Conservation (phyloP, 305 asterid genomes). For the Fraxinus xanthoxyloides region DNA sequence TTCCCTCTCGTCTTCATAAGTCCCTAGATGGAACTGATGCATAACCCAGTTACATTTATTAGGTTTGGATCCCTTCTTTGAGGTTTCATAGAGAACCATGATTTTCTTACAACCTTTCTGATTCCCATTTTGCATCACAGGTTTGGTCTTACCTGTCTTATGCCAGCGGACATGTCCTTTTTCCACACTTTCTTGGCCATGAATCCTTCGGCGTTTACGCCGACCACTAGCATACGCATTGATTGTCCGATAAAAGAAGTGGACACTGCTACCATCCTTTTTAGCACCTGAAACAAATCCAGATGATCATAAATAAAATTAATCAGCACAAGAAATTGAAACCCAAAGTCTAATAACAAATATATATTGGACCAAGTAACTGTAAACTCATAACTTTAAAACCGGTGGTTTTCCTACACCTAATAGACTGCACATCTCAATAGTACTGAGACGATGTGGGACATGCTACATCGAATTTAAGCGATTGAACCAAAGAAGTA, state of each 20-base stretch:
- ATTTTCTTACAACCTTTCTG: conserved; percentile 81
- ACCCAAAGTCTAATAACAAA: not conserved
- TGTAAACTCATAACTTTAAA: not conserved
- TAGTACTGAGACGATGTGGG: not conserved
- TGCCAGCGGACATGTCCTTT: conserved; percentile 76
- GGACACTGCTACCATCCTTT: conserved; percentile 76
- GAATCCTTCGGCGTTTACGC: conserved; percentile 78
- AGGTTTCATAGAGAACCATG: conserved; percentile 66
- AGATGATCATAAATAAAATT: conserved; percentile 8
- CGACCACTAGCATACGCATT: conserved; percentile 80
- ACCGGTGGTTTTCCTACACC: not conserved
- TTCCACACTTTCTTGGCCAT: conserved; percentile 27
- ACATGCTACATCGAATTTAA: not conserved
- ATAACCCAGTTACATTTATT: conserved; percentile 77
- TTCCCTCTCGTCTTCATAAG: conserved; percentile 58
- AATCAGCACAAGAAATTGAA: not conserved
- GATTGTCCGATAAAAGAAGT: conserved; percentile 58
- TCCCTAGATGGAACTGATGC: conserved; percentile 93
- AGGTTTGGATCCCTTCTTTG: conserved; percentile 52
- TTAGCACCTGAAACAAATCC: conserved; percentile 59
- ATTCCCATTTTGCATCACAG: conserved; percentile 53
- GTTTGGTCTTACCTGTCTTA: conserved; percentile 87
- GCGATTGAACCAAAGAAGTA: not conserved
- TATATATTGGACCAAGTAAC: not conserved
- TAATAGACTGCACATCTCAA: not conserved